These are phyloP conservation scores for Hanseniaspora singularis DNA, from an alignment of 805 yeast genomes.

Conservation along the genomic window DNA sequence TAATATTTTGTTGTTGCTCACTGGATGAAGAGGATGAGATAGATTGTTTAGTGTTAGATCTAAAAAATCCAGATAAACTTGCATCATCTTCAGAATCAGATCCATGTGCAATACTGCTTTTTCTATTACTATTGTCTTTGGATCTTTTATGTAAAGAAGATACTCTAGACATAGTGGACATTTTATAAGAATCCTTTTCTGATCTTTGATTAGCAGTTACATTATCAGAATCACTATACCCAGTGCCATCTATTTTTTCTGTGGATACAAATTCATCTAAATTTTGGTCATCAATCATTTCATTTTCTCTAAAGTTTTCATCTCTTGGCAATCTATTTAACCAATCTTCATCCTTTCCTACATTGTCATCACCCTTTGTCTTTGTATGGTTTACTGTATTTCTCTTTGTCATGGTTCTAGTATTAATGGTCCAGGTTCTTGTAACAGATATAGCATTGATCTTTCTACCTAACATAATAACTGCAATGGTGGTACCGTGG, in stretches of 20 bases:
- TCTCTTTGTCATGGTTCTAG: conserved; percentile 26
- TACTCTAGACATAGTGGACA: too few species aligned
- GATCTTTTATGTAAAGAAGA: neutral
- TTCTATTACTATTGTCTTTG: neutral
- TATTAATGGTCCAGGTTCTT: conserved; percentile 70
- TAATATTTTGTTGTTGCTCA: neutral
- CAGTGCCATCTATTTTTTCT: neutral
- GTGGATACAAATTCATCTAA: neutral
- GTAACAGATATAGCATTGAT: conserved; percentile 86
- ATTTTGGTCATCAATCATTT: neutral
- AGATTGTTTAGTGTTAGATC: conserved; percentile 8
- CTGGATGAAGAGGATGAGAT: neutral
- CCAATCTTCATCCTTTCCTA: conserved; percentile 54
- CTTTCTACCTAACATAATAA: conserved; percentile 61
- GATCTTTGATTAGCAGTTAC: neutral
- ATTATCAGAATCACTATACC: neutral
- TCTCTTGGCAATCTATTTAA: conserved; percentile 72
- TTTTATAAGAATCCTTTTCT: too few species aligned
- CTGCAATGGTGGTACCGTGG: conserved; percentile 76
- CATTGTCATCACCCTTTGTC: conserved; percentile 30
- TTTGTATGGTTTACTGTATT: neutral
- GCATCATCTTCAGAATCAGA: conserved; percentile 5
- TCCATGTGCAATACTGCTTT: neutral
- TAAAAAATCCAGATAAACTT: conserved; percentile 3
- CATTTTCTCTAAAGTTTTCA: conserved; percentile 31